Conservation (phyloP, 2,329 filamentous ascomycete species). For the Didymella glomerata region DNA sequence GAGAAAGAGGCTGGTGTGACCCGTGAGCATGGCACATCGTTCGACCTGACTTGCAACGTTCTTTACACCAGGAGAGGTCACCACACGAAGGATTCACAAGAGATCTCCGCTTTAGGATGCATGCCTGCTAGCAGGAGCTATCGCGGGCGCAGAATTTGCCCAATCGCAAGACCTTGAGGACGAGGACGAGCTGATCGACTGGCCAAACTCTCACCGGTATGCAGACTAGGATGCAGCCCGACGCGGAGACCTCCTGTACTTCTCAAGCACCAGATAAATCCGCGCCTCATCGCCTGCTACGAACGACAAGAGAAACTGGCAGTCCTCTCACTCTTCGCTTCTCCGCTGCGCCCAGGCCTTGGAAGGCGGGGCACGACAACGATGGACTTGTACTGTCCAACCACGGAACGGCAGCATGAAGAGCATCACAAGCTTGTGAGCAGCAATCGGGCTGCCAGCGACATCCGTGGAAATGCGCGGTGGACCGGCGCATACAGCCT, state of each 20-base stretch:
- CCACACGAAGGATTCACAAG: not conserved
- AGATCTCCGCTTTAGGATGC: too few relatives aligned
- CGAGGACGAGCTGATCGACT: too few relatives aligned
- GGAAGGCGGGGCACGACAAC: slow-evolving; percentile 1
- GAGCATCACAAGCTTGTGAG: slow-evolving; percentile 58
- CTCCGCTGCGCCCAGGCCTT: slow-evolving; percentile 13
- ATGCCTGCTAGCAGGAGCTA: too few relatives aligned
- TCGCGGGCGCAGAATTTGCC: too few relatives aligned
- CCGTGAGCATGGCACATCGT: too few relatives aligned
- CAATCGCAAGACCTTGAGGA: too few relatives aligned
- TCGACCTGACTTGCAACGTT: not conserved
- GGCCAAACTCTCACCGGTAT: too few relatives aligned
- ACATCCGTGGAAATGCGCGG: slow-evolving; percentile 4
- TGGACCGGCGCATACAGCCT: not conserved
- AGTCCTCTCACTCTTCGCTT: slow-evolving; percentile 3
- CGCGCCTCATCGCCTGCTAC: not conserved
- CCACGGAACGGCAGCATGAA: slow-evolving; percentile 37
- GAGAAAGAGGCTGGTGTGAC: not conserved
- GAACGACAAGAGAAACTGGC: slow-evolving; percentile 6
- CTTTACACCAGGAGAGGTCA: not conserved
- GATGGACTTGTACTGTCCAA: not conserved
- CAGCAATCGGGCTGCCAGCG: slow-evolving; percentile 29
- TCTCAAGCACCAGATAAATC: not conserved
- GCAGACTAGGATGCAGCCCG: too few relatives aligned
- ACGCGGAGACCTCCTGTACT: too few relatives aligned